These are phyloP conservation scores for Calamus simplicifolius DNA, from an alignment of 176 grass and related monocot genomes.

Conservation along the genomic window DNA sequence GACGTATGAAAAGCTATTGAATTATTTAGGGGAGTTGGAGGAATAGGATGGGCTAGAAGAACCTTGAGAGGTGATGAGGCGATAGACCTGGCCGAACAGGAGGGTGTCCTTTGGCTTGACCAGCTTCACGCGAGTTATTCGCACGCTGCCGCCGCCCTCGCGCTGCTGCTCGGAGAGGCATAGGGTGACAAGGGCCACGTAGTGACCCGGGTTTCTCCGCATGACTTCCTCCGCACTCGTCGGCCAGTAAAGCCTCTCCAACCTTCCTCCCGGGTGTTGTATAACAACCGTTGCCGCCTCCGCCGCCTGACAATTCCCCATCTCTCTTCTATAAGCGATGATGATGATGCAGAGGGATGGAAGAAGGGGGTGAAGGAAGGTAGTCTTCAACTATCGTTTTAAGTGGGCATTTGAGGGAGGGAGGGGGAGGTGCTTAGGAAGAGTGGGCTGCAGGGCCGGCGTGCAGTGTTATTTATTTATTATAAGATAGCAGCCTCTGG, in stretches of 20 bases:
- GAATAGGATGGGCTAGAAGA: background rate
- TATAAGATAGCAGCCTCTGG: no score
- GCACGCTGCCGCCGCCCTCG: conserved; percentile 5
- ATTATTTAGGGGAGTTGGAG: no score
- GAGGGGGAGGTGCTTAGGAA: no score
- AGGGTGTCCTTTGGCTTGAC: conserved; percentile 95
- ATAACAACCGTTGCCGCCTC: conserved; percentile 75
- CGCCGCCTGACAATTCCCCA: conserved; percentile 98
- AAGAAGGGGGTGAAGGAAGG: no score
- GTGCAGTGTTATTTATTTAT: no score
- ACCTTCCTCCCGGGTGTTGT: conserved; percentile 88
- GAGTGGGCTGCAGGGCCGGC: no score
- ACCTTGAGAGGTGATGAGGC: conserved; percentile 94
- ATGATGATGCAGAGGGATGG: background rate
- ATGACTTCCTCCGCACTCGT: conserved; percentile 69
- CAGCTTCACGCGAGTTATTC: conserved; percentile 73
- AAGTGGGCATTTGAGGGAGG: no score
- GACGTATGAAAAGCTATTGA: no score
- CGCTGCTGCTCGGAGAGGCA: conserved; percentile 30
- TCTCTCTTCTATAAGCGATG: conserved; percentile 4
- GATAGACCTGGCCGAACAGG: conserved; percentile 80
- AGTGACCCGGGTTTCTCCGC: conserved; percentile 74
- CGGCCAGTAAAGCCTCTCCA: conserved; percentile 78
- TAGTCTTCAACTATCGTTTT: no score
- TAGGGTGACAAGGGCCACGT: conserved; percentile 85